Evolutionary conservation across 2,329 filamentous ascomycete species (phyloP).

Genomic region (Aspergillus sp.): DNA sequence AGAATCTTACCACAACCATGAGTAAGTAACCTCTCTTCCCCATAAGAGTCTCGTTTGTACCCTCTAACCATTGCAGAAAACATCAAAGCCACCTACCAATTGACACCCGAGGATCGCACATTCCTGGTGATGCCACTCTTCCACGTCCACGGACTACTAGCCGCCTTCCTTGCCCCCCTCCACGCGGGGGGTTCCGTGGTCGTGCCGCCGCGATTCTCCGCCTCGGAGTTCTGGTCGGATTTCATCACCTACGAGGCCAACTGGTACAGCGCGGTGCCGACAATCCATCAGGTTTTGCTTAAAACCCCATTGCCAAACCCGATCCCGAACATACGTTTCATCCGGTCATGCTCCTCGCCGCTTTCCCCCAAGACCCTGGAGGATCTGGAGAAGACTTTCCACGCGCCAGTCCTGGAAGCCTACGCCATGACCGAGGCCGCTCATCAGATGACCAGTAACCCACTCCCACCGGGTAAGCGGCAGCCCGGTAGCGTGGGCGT

Average conservation of each 20-base stretch:
- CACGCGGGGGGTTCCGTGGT: conserved; percentile 69
- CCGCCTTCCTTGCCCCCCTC: conserved; percentile 70
- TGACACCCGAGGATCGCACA: conserved; percentile 64
- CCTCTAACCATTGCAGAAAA: conserved; percentile 46
- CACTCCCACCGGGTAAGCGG: conserved; percentile 60
- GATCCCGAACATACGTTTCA: conserved; percentile 69
- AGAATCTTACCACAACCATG: conserved; percentile 75
- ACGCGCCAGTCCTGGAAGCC: conserved; percentile 75
- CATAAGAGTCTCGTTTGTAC: no score
- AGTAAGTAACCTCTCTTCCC: conserved; percentile 36
- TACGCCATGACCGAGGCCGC: conserved; percentile 91
- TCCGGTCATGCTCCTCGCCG: conserved; percentile 78
- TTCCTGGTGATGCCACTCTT: conserved; percentile 87
- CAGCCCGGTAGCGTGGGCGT: conserved; percentile 76
- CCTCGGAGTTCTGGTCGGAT: conserved; percentile 72
- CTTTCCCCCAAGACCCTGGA: conserved; percentile 74
- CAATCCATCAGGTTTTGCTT: conserved; percentile 82
- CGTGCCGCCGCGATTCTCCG: conserved; percentile 71
- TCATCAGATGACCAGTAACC: conserved; percentile 46
- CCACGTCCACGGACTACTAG: conserved; percentile 82
- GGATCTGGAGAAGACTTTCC: conserved; percentile 65
- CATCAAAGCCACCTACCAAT: conserved; percentile 67
- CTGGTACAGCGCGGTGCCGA: conserved; percentile 91
- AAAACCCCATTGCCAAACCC: conserved; percentile 61
- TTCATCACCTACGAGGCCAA: conserved; percentile 67